phyloP scores from a whole-genome alignment of 2,329 filamentous ascomycete genomes.

The Boeremia exigua region DNA sequence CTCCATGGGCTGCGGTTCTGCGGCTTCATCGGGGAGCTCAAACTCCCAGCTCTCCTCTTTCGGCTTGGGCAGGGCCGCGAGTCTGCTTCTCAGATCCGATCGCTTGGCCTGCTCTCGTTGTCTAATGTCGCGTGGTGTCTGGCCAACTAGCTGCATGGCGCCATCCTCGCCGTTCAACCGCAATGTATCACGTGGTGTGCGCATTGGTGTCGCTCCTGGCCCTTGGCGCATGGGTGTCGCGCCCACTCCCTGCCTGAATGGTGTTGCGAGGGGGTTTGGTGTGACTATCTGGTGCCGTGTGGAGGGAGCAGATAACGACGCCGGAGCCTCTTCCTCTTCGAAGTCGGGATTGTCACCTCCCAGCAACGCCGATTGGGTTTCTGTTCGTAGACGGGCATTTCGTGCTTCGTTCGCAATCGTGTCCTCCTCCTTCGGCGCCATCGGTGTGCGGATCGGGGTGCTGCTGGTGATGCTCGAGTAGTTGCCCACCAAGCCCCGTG shows the following conservation, averaged over 20 bases:
- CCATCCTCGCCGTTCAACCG: constrained; percentile 77
- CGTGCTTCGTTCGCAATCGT: constrained; percentile 95
- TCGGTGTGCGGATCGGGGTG: constrained; percentile 90
- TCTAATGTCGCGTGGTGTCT: constrained; percentile 78
- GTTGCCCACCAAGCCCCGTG: constrained; percentile 83
- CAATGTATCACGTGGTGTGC: constrained; percentile 87
- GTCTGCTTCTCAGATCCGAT: constrained; percentile 70
- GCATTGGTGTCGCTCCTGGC: constrained; percentile 80
- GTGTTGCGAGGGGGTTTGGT: constrained; percentile 93
- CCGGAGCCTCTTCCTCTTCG: constrained; percentile 79
- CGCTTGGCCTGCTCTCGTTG: constrained; percentile 72
- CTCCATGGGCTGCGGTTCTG: constrained; percentile 63
- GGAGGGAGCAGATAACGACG: constrained; percentile 86
- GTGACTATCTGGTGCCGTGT: constrained; percentile 83
- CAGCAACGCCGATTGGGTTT: constrained; percentile 90
- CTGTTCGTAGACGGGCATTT: constrained; percentile 89
- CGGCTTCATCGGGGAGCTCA: constrained; percentile 83
- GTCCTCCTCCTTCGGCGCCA: constrained; percentile 90
- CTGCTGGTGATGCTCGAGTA: constrained; percentile 81
- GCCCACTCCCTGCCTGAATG: constrained; percentile 71
- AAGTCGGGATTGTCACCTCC: constrained; percentile 94
- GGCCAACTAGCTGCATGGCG: constrained; percentile 68
- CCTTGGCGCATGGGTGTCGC: constrained; percentile 68
- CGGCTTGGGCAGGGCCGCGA: constrained; percentile 87
- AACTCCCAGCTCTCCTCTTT: constrained; percentile 95